phyloP scores from a whole-genome alignment of 148 eudicot genomes.

The Rhododendron ovatum region DNA sequence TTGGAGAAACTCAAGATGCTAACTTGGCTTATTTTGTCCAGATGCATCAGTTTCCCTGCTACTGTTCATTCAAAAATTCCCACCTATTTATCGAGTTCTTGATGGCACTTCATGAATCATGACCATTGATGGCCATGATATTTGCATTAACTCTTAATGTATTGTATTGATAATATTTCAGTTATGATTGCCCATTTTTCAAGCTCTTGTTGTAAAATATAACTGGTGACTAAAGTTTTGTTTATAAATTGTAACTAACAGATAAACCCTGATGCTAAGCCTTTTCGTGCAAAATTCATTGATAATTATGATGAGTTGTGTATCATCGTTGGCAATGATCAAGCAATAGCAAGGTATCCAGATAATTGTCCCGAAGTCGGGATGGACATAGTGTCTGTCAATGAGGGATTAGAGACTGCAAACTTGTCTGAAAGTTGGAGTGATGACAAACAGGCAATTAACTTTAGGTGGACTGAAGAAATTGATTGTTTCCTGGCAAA shows the following conservation, averaged over 20 bases:
- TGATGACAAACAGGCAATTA: conserved; percentile 8
- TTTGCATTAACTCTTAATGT: neutral
- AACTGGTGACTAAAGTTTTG: neutral
- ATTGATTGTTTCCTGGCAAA: conserved; percentile 8
- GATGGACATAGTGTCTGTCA: neutral
- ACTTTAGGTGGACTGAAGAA: conserved; percentile 11
- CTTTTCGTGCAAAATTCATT: conserved; percentile 6
- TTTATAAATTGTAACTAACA: neutral
- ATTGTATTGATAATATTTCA: neutral
- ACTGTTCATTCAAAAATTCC: neutral
- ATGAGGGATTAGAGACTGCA: neutral
- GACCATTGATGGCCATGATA: neutral
- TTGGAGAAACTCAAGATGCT: neutral
- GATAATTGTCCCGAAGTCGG: neutral
- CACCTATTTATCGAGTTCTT: neutral
- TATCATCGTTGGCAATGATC: conserved; percentile 14
- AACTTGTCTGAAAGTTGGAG: neutral
- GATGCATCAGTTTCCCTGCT: neutral
- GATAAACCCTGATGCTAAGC: conserved; percentile 7
- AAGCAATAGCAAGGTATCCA: neutral
- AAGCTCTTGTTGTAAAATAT: neutral
- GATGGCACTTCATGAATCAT: neutral
- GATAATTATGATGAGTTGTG: conserved; percentile 14
- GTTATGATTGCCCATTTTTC: neutral
- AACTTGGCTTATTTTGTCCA: neutral